Base-by-base conservation (phyloP, 2,329 filamentous ascomycete genomes). In the Diplodia intermedia region DNA sequence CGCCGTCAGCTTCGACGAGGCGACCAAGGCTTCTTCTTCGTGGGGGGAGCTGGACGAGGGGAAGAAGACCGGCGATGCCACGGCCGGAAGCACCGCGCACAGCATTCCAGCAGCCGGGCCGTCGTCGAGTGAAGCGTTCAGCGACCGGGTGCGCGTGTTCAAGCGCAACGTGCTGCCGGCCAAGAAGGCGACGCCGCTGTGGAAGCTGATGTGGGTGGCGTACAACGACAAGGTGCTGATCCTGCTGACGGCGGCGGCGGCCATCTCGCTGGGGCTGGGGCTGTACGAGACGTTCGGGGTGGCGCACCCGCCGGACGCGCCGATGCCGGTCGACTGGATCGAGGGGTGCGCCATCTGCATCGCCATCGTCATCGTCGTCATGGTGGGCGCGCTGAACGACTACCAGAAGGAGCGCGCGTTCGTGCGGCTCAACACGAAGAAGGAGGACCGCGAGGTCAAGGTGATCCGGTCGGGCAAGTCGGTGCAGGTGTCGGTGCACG, bases 141-240 rank as follows among this genome's bases (percentile, higher is more conserved):
- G 75, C 23, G 91, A 93, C 73, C 88, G 91, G 26, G 90, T 86
- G 74, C 87, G 90, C 43, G 82, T 93, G 8, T 94, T 88, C 75
- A 88, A 87, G 65, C 86, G 88, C 70, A 93, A 93, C 75, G 83
- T 87, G 53, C 80, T 94, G 43, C 91, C 91, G 0, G 88, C 87
- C 71, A 87, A 87, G 73, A 91, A 90, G 73, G 82, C 88, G 29
- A 93, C 92, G 76, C 89, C 83, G 49, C 88, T 93, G 63, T 82
- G 90, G 69, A 83, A 89, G 73, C 80, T 93, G 52, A 90, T 92
- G 70, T 94, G 91, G 91, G 90, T 92, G 73, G 90, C 91, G 1
- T 92, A 92, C 79, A 93, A 93, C 75, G 91, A 94, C 79, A 94
- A 93, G 73, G 88, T 94, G 12, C 81, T 93, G 65, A 90, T 93